Conservation (phyloP, 352 stramenopile species). For the Aphanomyces cochlioides region DNA sequence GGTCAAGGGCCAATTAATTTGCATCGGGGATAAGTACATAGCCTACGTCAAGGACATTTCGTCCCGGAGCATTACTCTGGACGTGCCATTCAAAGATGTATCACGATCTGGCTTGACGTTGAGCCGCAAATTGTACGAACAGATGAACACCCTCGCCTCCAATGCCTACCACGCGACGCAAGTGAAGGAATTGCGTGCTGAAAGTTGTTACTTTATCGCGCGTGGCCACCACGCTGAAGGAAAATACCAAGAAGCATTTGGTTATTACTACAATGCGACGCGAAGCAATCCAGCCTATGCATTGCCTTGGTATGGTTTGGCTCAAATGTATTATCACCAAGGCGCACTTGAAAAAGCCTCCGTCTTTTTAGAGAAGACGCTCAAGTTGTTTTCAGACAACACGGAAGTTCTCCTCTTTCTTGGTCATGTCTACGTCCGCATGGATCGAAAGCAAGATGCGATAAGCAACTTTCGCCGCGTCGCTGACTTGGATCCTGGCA, state of each 20-base stretch:
- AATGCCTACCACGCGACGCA: slow-evolving; percentile 88
- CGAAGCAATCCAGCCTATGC: slow-evolving; percentile 84
- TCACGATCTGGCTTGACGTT: slow-evolving; percentile 57
- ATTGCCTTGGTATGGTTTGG: slow-evolving; percentile 77
- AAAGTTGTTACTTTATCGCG: slow-evolving; percentile 95
- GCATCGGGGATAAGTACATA: slow-evolving; percentile 91
- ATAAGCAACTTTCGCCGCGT: slow-evolving; percentile 76
- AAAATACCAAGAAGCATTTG: slow-evolving; percentile 94
- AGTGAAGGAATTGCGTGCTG: slow-evolving; percentile 89
- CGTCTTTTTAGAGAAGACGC: slow-evolving; percentile 84
- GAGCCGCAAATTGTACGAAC: slow-evolving; percentile 86
- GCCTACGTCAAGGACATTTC: slow-evolving; percentile 79
- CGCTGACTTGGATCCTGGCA: slow-evolving; percentile 78
- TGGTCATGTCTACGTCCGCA: slow-evolving; percentile 74
- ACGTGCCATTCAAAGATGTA: slow-evolving; percentile 77
- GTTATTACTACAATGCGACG: slow-evolving; percentile 94
- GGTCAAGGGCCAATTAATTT: slow-evolving; percentile 89
- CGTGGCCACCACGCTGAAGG: slow-evolving; percentile 92
- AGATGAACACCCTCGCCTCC: slow-evolving; percentile 85
- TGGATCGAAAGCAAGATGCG: slow-evolving; percentile 77
- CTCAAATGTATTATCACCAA: slow-evolving; percentile 88
- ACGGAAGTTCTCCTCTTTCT: slow-evolving; percentile 80
- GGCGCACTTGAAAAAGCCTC: slow-evolving; percentile 80
- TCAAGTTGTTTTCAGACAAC: slow-evolving; percentile 86
- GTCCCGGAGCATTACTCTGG: slow-evolving; percentile 59